Evolutionary conservation across 495 filamentous ascomycete genomes (phyloP), one percentile per base, ranked within the genome.

Genomic region (Xylaria flabelliformis): DNA sequence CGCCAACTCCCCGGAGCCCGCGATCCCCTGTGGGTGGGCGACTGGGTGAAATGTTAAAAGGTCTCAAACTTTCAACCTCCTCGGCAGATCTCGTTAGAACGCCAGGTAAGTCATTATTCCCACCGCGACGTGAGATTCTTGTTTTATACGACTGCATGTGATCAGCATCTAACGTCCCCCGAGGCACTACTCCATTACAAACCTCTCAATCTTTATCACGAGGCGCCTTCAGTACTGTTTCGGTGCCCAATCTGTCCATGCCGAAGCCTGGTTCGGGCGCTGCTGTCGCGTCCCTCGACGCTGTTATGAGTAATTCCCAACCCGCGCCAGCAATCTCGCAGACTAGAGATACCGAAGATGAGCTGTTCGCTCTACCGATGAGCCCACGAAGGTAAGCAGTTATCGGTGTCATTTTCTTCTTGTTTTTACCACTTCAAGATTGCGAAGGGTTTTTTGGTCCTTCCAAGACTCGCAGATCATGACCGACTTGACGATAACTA

Each of bases 301-400:
- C 86, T 29, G 74, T 84, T 1, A 76, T 88, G 10, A 82, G 76
- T n/a, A 79, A 75, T 34, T 67, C 74, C 51, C 76, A 81, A 4
- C 69, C 76, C 3, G 81, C 80, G 34, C 66, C 75, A 56, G 78
- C 75, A 10, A 64, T 67, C 29, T 81, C 74, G 65, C 72, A 73
- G 55, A 68, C 58, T 68, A 75, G 83, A 10, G 88, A 90, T 12
- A 86, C 83, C 4, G 89, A 93, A 75, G 92, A 94, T 55, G 93
- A 91, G 15, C 83, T 95, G 34, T 97, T 95, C 76, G 92, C 93
- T 24, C 87, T 94, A 65, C 91, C 92, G 21, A 87, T 97, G 85
- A 92, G 91, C 73, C 93, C 93, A 9, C 87, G 92, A 42, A 91
- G 65, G 65, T 67, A 56, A 56, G 44, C 8, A 26, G 36, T 67